Evolutionary conservation across 1,284 basidiomycete species (phyloP), one percentile per base, ranked within the genome.

Genomic region (Sphaerobolus stellatus): DNA sequence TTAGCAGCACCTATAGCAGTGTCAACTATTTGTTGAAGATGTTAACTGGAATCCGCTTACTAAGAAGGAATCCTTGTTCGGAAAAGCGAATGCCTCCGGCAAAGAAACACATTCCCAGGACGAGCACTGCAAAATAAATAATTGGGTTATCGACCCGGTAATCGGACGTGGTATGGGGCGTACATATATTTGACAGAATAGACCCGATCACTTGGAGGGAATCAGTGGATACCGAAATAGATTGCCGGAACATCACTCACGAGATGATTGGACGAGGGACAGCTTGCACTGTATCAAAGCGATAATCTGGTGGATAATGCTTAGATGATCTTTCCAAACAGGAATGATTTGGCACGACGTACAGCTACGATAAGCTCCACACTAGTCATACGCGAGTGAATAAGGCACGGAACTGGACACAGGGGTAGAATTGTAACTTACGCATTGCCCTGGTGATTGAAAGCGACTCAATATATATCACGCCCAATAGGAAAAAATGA

Each of bases 71-170:
- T 0, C 84, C 88, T 72, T 84, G 87, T 64, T 90, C 85, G 25
- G 82, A 82, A 63, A 79, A 89, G 56, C 78, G 78, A 33, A 81
- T 68, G 25, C 87, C 87, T 48, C 86, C 87, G 27, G 82, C 83
- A 65, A 87, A 84, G 75, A 88, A 82, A 67, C 84, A 88, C 88
- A 91, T 86, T 52, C 91, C 91, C 43, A 93, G 78, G 5, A 94
- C 90, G 50, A 94, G 81, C 31, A 93, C 81, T 86, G 86, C 72
- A 58, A n/a, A n/a, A n/a, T n/a, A n/a, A 88, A 77, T 34, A 84
- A 83, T 62, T 62, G 50, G n/a, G n/a, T n/a, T n/a, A n/a, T n/a
- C n/a, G n/a, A n/a, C n/a, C n/a, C n/a, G n/a, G n/a, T 53, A 18
- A 50, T 28, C 47, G 40, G 29, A 4, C 41, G 28, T 34, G 9